phyloP scores from a whole-genome alignment of 108 stramenopile genomes.

The Seminavis robusta region DNA sequence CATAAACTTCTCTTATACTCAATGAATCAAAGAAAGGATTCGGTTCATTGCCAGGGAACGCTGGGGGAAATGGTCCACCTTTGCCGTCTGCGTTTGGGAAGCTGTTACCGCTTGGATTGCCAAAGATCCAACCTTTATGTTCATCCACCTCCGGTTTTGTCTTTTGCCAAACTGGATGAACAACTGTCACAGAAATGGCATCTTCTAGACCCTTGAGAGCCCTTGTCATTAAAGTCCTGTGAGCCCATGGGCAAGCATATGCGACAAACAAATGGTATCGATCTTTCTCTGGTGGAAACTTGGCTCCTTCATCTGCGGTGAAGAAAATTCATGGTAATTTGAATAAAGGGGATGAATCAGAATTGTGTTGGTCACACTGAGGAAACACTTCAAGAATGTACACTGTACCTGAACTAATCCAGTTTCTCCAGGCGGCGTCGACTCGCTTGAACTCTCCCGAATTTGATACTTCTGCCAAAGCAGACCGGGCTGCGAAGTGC shows the following conservation, averaged over 20 bases:
- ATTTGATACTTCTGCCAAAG: constrained; percentile 19
- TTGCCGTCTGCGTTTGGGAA: constrained; percentile 34
- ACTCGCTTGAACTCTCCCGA: constrained; percentile 47
- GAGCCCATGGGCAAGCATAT: constrained; percentile 67
- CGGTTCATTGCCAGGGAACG: constrained; percentile 46
- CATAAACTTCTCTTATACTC: constrained; percentile 83
- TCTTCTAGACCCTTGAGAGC: constrained; percentile 86
- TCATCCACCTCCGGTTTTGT: constrained; percentile 66
- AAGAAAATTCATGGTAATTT: not conserved
- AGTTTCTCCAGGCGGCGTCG: constrained; percentile 38
- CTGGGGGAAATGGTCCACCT: constrained; percentile 52
- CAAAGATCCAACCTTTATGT: constrained; percentile 91
- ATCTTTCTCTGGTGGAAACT: constrained; percentile 51
- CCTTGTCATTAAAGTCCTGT: constrained; percentile 64
- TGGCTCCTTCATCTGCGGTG: constrained; percentile 20
- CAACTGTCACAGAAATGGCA: constrained; percentile 65
- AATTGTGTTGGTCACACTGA: not conserved
- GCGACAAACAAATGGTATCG: constrained; percentile 50
- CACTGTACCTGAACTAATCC: constrained; percentile 27
- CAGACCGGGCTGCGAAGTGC: constrained; percentile 16
- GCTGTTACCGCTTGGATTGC: constrained; percentile 28
- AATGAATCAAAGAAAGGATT: constrained; percentile 51
- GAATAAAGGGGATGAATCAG: constrained; percentile 12
- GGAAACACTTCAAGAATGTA: not conserved
- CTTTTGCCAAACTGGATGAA: constrained; percentile 69